These are phyloP conservation scores for Marchantia paleacea DNA, from an alignment of 225 moss, liverwort and hornwort genomes.

Conservation along the genomic window DNA sequence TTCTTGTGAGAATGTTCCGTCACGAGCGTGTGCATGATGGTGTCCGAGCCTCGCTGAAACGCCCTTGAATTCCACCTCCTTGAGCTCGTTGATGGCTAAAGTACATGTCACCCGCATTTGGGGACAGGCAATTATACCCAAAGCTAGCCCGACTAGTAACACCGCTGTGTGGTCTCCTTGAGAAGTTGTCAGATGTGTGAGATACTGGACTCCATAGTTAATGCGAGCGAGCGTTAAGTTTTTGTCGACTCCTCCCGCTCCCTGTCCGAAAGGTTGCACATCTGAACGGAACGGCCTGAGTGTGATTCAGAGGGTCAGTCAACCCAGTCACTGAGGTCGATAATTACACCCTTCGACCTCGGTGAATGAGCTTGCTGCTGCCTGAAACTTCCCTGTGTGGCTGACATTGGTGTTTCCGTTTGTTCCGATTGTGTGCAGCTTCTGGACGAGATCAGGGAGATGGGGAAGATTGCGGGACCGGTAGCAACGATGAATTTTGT, in stretches of 20 bases:
- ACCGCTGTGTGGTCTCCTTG: not conserved
- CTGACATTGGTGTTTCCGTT: not conserved
- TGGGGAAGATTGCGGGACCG: slow-evolving; percentile 60
- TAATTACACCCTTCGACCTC: too few species aligned
- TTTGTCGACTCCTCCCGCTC: too few species aligned
- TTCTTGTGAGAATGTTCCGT: too few species aligned
- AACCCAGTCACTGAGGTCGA: too few species aligned
- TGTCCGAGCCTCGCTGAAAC: not conserved
- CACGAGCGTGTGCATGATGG: too few species aligned
- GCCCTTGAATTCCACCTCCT: not conserved
- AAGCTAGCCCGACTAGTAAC: not conserved
- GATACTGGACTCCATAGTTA: too few species aligned
- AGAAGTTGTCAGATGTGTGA: not conserved
- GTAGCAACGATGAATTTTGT: slow-evolving; percentile 67
- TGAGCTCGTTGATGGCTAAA: not conserved
- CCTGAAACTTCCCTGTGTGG: too few species aligned
- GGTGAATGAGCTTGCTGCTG: too few species aligned
- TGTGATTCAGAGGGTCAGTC: too few species aligned
- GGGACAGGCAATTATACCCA: not conserved
- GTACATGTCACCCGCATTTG: not conserved
- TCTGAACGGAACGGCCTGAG: too few species aligned
- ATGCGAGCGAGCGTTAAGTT: too few species aligned
- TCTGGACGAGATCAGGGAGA: slow-evolving; percentile 58
- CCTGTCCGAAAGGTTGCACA: too few species aligned
- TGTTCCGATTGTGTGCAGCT: slow-evolving; percentile 37